Conservation (phyloP, 192 early-diverging fungal genomes). For the Phlyctochytrium planicorne region DNA sequence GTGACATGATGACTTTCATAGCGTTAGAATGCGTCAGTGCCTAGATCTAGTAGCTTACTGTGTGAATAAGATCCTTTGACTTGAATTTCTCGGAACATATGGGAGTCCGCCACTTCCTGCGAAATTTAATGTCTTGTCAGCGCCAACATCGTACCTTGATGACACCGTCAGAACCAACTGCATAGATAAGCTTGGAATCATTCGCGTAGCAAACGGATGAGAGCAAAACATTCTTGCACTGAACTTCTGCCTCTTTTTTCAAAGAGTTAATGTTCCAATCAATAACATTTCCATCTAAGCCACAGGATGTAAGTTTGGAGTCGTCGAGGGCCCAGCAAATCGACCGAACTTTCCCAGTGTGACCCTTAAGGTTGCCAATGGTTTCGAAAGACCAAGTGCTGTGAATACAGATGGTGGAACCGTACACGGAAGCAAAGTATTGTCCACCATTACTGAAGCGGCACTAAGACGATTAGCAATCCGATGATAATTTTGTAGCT, state of each 20-base stretch:
- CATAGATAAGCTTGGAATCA: slow-evolving; percentile 41
- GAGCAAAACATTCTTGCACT: slow-evolving; percentile 18
- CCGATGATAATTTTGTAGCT: slow-evolving; percentile 6
- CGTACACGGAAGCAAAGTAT: slow-evolving; percentile 59
- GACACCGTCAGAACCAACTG: slow-evolving; percentile 37
- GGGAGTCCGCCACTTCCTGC: slow-evolving; percentile 41
- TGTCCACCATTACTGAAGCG: slow-evolving; percentile 59
- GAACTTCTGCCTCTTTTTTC: slow-evolving; percentile 39
- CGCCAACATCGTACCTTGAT: slow-evolving; percentile 17
- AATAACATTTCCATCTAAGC: slow-evolving; percentile 49
- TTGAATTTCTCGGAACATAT: slow-evolving; percentile 29
- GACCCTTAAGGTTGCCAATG: slow-evolving; percentile 43
- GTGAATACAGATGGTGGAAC: slow-evolving; percentile 47
- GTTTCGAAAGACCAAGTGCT: slow-evolving; percentile 56
- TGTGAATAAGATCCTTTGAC: slow-evolving; percentile 24
- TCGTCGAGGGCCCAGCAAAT: slow-evolving; percentile 57
- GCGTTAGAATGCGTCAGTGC: background rate
- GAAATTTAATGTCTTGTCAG: background rate
- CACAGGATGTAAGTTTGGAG: slow-evolving; percentile 45
- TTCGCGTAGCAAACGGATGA: slow-evolving; percentile 33
- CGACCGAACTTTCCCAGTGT: slow-evolving; percentile 50
- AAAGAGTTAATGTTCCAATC: slow-evolving; percentile 46
- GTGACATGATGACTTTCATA: slow-evolving; percentile 24
- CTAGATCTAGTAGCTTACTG: slow-evolving; percentile 9
- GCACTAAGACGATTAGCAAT: slow-evolving; percentile 36